Evolutionary conservation across 1,284 basidiomycete species (phyloP).

Genomic region (Tilletia horrida): DNA sequence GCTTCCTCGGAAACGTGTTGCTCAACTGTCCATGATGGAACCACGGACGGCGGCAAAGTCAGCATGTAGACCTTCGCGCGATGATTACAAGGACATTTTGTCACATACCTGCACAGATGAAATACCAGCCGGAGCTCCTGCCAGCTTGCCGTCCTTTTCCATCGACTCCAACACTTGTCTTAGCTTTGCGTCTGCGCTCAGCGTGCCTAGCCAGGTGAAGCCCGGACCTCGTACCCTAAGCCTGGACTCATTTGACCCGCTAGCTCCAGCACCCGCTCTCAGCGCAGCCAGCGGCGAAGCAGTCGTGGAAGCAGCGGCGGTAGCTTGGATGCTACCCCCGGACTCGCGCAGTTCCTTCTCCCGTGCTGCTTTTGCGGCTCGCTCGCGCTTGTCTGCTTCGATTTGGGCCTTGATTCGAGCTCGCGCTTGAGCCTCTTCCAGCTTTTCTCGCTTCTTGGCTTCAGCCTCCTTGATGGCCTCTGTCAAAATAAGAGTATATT

Average conservation of each 20-base stretch:
- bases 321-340: not conserved
- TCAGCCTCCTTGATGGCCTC: conserved; percentile 51
- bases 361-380: conserved; percentile 45
- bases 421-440: conserved; percentile 46
- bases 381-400: conserved; percentile 51
- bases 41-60: not conserved
- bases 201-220: conserved; percentile 43
- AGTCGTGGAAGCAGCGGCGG: conserved; percentile 26
- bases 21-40: conserved; percentile 37
- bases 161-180: conserved; percentile 38
- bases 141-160: conserved; percentile 37
- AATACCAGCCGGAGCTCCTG: conserved; percentile 19
- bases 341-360: conserved; percentile 50
- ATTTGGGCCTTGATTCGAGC: conserved; percentile 50
- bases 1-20: conserved; percentile 50
- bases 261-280: not conserved
- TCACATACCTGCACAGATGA: not conserved
- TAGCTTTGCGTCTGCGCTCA: conserved; percentile 43
- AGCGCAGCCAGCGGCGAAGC: conserved; percentile 28
- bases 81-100: not conserved
- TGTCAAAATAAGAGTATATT: not conserved
- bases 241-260: conserved; percentile 42
- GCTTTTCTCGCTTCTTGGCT: conserved; percentile 45
- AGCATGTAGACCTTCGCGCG: not conserved
- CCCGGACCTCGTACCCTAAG: conserved; percentile 46